Conservation (phyloP, 208 protist genomes). For the Trypanosoma avium region DNA sequence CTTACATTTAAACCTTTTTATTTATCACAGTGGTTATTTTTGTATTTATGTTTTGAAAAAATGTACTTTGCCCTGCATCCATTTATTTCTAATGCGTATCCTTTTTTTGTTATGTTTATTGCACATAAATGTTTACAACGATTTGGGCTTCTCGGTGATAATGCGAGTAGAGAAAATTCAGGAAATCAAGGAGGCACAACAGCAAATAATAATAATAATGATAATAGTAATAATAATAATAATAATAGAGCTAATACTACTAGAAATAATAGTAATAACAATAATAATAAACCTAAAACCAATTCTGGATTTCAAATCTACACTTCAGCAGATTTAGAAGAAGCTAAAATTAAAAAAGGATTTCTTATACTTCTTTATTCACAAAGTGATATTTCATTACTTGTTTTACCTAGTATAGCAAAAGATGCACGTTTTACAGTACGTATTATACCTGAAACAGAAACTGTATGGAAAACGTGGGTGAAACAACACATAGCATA, state of each 20-base stretch:
- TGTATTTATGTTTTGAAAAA: constrained; percentile 47
- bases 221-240: neutral
- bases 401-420: constrained; percentile 35
- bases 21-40: constrained; percentile 46
- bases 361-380: constrained; percentile 68
- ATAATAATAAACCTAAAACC: neutral
- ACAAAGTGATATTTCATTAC: constrained; percentile 31
- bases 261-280: neutral
- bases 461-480: constrained; percentile 56
- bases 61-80: constrained; percentile 44
- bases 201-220: neutral
- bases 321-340: constrained; percentile 50
- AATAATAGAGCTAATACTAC: neutral
- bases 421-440: constrained; percentile 71
- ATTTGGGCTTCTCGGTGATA: constrained; percentile 15
- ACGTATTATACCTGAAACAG: constrained; percentile 41
- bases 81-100: constrained; percentile 41
- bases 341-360: constrained; percentile 55
- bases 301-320: constrained; percentile 19
- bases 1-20: constrained; percentile 49
- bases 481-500: constrained; percentile 21
- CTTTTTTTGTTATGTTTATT: constrained; percentile 81
- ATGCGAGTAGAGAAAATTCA: too few species aligned
- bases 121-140: constrained; percentile 43
- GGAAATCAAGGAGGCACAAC: neutral